Evolutionary conservation across 306 rosid species (phyloP), one percentile per base, ranked within the genome.

Genomic region (Mucuna pruriens): DNA sequence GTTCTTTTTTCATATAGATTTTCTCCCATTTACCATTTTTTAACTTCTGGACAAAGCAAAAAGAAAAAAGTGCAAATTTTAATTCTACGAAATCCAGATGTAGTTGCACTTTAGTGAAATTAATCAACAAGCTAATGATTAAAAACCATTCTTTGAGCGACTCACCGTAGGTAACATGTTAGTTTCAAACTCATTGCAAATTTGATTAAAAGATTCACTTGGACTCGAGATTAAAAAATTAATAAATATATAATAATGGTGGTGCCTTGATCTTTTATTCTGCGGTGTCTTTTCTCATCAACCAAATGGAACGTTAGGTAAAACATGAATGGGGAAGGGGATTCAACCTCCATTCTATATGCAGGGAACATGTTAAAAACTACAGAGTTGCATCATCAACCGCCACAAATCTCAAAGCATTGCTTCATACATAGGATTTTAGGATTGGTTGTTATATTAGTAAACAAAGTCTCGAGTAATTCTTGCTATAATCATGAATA

Each of bases 311-410:
- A 26, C 4, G 70, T 54, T 81, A n/a, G 76, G 75, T 52, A 20
- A 52, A 74, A 64, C 20, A 39, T 81, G 71, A 36, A 33, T 49
- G 49, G 9, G 42, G 83, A n/a, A n/a, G 42, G 17, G 15, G 64
- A 39, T 79, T 57, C 83, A 79, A 55, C 71, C 25, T 71, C 74
- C 79, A 80, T 71, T 48, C 64, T 42, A 60, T 20, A 71, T 20
- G 67, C 74, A 72, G 25, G 36, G 34, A 40, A 74, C 71, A 62
- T 76, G 33, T 10, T 57, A 10, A 57, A 23, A 34, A 4, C 19
- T 8, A 23, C 5, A 10, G 26, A 45, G 2, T 73, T 40, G 2
- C 48, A 58, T n/a, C 5, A 70, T 44, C 71, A 80, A 71, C 78
- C 72, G 46, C 78, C 42, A 45, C 71, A 58, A 63, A 22, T 20